Conservation (phyloP, 768 basidiomycete genomes). For the Kwoniella sp. region DNA sequence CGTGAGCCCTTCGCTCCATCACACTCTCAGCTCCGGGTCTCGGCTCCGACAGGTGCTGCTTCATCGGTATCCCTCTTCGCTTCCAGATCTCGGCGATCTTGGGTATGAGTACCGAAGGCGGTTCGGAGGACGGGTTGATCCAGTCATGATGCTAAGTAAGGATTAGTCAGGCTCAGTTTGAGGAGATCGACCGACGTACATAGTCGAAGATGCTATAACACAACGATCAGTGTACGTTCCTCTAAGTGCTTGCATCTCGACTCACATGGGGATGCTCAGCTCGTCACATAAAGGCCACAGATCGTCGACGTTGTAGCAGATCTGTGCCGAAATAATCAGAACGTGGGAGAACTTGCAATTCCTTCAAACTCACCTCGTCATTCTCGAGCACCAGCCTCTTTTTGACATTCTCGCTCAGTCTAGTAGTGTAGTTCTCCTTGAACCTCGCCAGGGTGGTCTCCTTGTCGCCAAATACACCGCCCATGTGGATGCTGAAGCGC, state of each 20-base stretch:
- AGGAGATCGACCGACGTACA: constrained; percentile 11
- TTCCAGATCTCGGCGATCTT: constrained; percentile 68
- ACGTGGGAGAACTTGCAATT: too few relatives aligned
- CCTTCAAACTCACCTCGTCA: constrained; percentile 69
- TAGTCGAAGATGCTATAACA: constrained; percentile 43
- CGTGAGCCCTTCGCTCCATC: constrained; percentile 83
- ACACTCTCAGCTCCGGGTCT: constrained; percentile 73
- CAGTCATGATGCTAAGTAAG: constrained; percentile 72
- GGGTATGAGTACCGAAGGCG: constrained; percentile 66
- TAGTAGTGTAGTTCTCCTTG: constrained; percentile 62
- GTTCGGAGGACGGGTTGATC: constrained; percentile 55
- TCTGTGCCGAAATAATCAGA: constrained; percentile 55
- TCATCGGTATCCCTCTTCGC: constrained; percentile 73
- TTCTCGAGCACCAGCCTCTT: constrained; percentile 84
- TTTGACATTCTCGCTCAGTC: constrained; percentile 63
- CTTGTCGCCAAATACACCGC: constrained; percentile 81
- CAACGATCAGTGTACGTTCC: constrained; percentile 5
- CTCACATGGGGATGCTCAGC: constrained; percentile 63
- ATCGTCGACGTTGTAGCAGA: constrained; percentile 87
- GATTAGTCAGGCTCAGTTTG: constrained; percentile 49
- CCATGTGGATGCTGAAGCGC: constrained; percentile 55
- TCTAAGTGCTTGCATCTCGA: neutral
- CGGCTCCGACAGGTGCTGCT: constrained; percentile 89
- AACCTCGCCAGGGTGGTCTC: constrained; percentile 64
- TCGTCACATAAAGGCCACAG: constrained; percentile 81